Evolutionary conservation across 805 yeast genomes (phyloP), one percentile per base, ranked within the genome.

Genomic region (Candida argentea): DNA sequence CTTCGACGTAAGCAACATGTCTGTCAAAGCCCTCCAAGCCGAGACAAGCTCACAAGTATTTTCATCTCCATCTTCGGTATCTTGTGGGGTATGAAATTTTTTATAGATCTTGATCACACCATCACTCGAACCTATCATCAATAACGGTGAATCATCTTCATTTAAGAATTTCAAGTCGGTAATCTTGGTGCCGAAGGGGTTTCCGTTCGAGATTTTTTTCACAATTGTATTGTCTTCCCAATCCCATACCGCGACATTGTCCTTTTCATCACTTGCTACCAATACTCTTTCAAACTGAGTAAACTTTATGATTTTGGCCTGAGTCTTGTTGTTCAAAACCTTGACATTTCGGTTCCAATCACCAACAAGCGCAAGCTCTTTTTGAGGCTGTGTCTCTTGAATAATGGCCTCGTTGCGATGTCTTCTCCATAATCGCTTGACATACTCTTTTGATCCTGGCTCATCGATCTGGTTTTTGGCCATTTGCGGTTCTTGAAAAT

Each of bases 401-500:
- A 91, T 82, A 19, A 86, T 82, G 3, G 68, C 52, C 48, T 91
- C 97, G 47, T 91, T 91, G 40, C 97, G 65, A 44, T 80, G 81
- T 37, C 94, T 67, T 41, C 95, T 67, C 97, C 97, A 91, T 14
- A 83, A 55, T 33, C 93, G 64, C 38, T 73, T 76, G 20, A 82
- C 74, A 42, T 83, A 84, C 37, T 83, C 87, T 33, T 77, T 73
- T 32, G 95, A 83, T 0, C 97, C 97, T 0, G 94, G 91, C 49
- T 86, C 95, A 42, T 89, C 96, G 11, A 74, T 56, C 40, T 89
- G 96, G 30, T 72, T 69, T 33, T 73, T 76, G 7, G 83, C 75
- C 78, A 87, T 78, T 47, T 89, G 97, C 0, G 98, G 96, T 46
- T 87, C 97, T 44, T 87, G 94, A 58, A 89, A 91, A 46, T 86